Evolutionary conservation across 495 filamentous ascomycete genomes (phyloP).

Genomic region (Tuber calosporum): DNA sequence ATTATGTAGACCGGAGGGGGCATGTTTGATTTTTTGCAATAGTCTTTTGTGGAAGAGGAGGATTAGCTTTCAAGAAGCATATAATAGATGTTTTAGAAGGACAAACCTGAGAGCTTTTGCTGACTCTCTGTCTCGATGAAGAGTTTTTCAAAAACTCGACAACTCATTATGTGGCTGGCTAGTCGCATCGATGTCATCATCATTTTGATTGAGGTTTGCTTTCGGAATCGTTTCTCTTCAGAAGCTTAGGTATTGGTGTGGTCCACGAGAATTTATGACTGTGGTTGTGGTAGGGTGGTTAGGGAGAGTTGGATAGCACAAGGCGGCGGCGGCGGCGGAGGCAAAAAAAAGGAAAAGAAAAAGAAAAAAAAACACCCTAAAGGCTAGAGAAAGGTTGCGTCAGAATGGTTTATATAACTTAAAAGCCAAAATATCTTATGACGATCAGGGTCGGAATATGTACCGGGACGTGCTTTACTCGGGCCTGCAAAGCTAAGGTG

Average conservation of each 20-base stretch:
- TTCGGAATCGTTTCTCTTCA: neutral
- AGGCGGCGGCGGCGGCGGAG: neutral
- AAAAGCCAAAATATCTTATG: neutral
- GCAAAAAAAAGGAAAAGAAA: no score
- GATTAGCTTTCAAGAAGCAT: constrained; percentile 8
- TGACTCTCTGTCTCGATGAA: constrained; percentile 35
- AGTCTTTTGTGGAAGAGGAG: constrained; percentile 9
- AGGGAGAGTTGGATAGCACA: neutral
- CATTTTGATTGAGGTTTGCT: constrained; percentile 11
- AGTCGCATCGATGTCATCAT: constrained; percentile 36
- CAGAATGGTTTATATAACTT: neutral
- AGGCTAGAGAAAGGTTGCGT: neutral
- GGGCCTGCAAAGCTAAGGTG: neutral
- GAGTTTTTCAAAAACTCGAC: constrained; percentile 35
- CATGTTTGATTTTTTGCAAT: constrained; percentile 32
- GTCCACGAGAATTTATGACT: neutral
- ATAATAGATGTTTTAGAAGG: neutral
- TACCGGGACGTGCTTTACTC: neutral
- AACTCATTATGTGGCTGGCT: constrained; percentile 34
- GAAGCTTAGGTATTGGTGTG: neutral
- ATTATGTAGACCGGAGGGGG: constrained; percentile 30
- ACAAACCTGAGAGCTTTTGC: constrained; percentile 30
- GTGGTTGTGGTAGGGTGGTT: neutral
- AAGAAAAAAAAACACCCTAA: neutral
- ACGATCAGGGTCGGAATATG: neutral